Base-by-base conservation (phyloP, 2,329 filamentous ascomycete genomes). In the Phialophora tarda region DNA sequence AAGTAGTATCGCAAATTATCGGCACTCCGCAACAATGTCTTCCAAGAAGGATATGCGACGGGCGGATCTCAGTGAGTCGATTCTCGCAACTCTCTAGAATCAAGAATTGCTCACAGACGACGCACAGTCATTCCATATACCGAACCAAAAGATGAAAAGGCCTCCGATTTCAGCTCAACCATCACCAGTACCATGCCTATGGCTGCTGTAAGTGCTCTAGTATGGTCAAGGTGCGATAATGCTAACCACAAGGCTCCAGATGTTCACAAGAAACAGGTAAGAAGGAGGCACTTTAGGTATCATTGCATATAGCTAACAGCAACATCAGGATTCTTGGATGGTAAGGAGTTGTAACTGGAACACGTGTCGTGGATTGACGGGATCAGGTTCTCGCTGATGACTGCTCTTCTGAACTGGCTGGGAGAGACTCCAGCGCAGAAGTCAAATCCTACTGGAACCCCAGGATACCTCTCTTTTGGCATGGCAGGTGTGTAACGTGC, bases 201-300 rank as follows among this genome's bases (percentile, higher is more conserved):
- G 94, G 93, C 92, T 65, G 93, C 93, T 70, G 86, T 89, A 81
- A 78, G 83, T 82, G 34, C 14, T 50, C 10, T 26, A n/a, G 6
- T 51, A 51, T 51, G 21, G 48, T 51, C 48, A 17, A 28, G 48
- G 24, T 28, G 12, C 11, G 48, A 12, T 8, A 14, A 54, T 55
- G 67, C 59, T 66, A 44, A 68, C 12, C 54, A 56, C 68, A 53
- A 66, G 47, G 66, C 21, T 23, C 26, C 71, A 88, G 85, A 96
- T 97, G 85, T 95, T 97, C 77, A 95, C 91, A 73, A 86, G 93
- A 72, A 97, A 96, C 82, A 91, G 91, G 85, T 95, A 80, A 80
- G 82, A 64, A 48, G 26, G 4, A 26, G 12, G 12, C 30, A 14
- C 6, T 23, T 32, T 53, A 69, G 61, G 24, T 17, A 50, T 72